Percentiles rank a stretch among this genome's conserved stretches.
Evolutionary conservation across 768 basidiomycete genomes (phyloP).

Genomic region (Tephrocybe sp.): DNA sequence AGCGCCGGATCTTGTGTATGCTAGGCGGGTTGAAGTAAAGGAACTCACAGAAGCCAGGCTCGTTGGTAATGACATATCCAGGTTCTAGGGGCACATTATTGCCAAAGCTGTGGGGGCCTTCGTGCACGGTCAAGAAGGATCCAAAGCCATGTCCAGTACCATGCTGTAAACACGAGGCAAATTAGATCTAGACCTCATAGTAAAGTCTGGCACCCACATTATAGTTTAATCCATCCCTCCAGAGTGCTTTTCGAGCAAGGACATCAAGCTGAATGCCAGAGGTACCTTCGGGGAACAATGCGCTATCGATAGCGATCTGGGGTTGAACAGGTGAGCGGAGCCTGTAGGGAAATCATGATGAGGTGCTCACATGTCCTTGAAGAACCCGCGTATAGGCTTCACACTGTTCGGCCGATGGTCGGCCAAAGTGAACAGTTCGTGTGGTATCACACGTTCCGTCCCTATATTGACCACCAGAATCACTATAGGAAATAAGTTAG

Average conservation of each 20-base stretch:
- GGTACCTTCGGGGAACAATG: conserved; percentile 89
- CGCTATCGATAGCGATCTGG: conserved; percentile 87
- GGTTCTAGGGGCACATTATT: conserved; percentile 64
- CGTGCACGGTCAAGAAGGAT: conserved; percentile 81
- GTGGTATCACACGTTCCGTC: conserved; percentile 91
- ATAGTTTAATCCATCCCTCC: conserved; percentile 84
- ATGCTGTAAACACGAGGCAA: conserved; percentile 47
- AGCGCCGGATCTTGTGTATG: conserved; percentile 10
- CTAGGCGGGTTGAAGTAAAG: conserved; percentile 13
- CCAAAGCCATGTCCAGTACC: conserved; percentile 92
- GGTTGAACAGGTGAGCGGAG: conserved; percentile 12
- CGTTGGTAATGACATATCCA: conserved; percentile 93
- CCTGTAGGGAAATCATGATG: conserved; percentile 15
- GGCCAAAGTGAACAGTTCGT: conserved; percentile 81
- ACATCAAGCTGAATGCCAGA: conserved; percentile 82
- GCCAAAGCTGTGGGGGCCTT: conserved; percentile 80
- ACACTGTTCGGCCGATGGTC: conserved; percentile 80
- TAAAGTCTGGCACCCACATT: conserved; percentile 41
- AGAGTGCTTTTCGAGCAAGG: conserved; percentile 83
- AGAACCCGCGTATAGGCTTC: conserved; percentile 93
- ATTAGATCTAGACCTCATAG: conserved; percentile 2
- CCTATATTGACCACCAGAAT: conserved; percentile 86
- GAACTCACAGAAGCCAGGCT: conserved; percentile 84
- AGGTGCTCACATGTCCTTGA: conserved; percentile 84
- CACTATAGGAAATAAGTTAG: conserved; percentile 42